These are phyloP conservation scores for Mrakiaceae sp. DNA, from an alignment of 1,284 basidiomycete genomes.

Conservation along the genomic window DNA sequence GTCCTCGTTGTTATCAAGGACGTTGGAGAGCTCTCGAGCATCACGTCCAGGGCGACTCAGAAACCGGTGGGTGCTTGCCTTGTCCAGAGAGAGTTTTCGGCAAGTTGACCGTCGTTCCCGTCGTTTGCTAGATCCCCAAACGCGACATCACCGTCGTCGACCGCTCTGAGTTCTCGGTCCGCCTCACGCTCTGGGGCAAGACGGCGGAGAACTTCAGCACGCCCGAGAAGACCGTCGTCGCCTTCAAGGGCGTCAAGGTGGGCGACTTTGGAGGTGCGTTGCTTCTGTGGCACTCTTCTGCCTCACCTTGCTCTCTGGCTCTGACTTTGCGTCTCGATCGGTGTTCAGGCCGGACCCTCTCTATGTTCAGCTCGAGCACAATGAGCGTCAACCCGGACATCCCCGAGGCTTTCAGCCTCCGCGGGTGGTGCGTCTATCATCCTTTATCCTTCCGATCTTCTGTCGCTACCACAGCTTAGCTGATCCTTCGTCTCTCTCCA, in stretches of 20 bases:
- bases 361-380: conserved; percentile 53
- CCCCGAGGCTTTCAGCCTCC: conserved; percentile 66
- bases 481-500: conserved; percentile 16
- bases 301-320: background rate
- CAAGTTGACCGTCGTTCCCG: background rate
- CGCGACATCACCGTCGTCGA: conserved; percentile 84
- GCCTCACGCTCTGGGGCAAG: conserved; percentile 92
- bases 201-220: conserved; percentile 70
- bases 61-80: conserved; percentile 44
- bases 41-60: conserved; percentile 60
- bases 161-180: conserved; percentile 63
- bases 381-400: conserved; percentile 84
- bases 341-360: conserved; percentile 58
- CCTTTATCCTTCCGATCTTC: background rate
- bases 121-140: conserved; percentile 53
- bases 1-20: conserved; percentile 78
- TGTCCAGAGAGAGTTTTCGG: too few species aligned
- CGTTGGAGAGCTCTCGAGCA: conserved; percentile 52
- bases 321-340: too few species aligned
- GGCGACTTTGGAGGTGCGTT: conserved; percentile 76
- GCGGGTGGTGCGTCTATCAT: conserved; percentile 62
- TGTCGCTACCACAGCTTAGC: background rate
- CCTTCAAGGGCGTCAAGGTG: conserved; percentile 91
- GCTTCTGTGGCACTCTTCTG: conserved; percentile 2
- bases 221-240: conserved; percentile 56